Evolutionary conservation across 176 grass and related monocot genomes (phyloP).

Genomic region (Otatea glauca): DNA sequence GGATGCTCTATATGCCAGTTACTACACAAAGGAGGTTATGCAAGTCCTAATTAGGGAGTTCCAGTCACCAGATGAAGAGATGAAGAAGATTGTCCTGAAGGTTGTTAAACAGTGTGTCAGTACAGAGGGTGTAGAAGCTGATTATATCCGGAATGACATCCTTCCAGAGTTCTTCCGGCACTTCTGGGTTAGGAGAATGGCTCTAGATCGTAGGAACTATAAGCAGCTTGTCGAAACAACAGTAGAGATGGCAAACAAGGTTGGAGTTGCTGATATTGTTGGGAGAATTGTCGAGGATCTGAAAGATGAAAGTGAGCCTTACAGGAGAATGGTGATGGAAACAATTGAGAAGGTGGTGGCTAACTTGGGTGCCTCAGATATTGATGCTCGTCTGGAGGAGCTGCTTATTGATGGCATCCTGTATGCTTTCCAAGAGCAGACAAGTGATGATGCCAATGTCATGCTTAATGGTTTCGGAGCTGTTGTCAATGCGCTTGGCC

Average conservation of each 20-base stretch:
- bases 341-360: constrained; percentile 97
- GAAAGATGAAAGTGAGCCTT: constrained; percentile 97
- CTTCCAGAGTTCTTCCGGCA: constrained; percentile 91
- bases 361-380: constrained; percentile 94
- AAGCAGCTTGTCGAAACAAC: constrained; percentile 98
- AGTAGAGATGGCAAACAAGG: constrained; percentile 96
- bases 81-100: constrained; percentile 99
- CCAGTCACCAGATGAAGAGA: constrained; percentile 98
- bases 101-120: constrained; percentile 98
- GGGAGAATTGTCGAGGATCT: constrained; percentile 90
- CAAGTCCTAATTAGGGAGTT: constrained; percentile 90
- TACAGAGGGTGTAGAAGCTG: constrained; percentile 96
- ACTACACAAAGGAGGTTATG: constrained; percentile 99
- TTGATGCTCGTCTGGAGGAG: constrained; percentile 91
- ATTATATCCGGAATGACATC: constrained; percentile 85
- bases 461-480: constrained; percentile 99
- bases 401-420: constrained; percentile 96
- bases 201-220: constrained; percentile 95
- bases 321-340: constrained; percentile 99
- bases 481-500: constrained; percentile 87
- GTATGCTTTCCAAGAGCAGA: constrained; percentile 99
- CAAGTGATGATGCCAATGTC: constrained; percentile 99
- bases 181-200: constrained; percentile 97
- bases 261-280: constrained; percentile 92
- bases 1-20: constrained; percentile 96